Evolutionary conservation across 2,329 filamentous ascomycete species (phyloP).

Genomic region (Laburnicola sp.): DNA sequence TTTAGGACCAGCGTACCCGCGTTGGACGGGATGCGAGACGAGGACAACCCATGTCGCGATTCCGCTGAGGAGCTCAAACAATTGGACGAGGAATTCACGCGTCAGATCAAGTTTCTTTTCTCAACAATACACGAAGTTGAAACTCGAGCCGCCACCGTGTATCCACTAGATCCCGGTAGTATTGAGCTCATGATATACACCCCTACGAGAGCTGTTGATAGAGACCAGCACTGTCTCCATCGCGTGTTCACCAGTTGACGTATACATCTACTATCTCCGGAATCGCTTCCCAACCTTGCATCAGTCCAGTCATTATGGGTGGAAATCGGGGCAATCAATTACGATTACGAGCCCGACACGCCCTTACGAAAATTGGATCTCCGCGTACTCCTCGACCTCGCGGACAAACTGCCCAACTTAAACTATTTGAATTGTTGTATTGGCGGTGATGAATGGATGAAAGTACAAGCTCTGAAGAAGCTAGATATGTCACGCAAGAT

Average conservation of each 20-base stretch:
- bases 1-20: conserved; percentile 4
- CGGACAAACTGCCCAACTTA: conserved; percentile 4
- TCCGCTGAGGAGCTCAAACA: conserved; percentile 9
- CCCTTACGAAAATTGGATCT: conserved; percentile 4
- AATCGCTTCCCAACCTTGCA: background rate
- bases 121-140: conserved; percentile 10
- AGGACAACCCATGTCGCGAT: conserved; percentile 12
- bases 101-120: conserved; percentile 13
- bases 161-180: background rate
- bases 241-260: conserved; percentile 2
- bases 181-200: conserved; percentile 13
- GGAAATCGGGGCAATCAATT: background rate
- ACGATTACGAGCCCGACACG: background rate
- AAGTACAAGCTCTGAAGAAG: background rate
- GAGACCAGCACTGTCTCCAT: background rate
- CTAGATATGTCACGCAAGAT: conserved; percentile 15
- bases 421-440: background rate
- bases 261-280: conserved; percentile 2
- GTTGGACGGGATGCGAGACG: too few relatives aligned
- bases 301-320: background rate
- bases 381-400: conserved; percentile 5
- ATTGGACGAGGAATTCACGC: conserved; percentile 14
- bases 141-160: too few relatives aligned
- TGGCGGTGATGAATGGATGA: background rate
- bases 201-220: background rate